Base-by-base conservation (phyloP, 305 asterid species). In the Euphrasia arctica region DNA sequence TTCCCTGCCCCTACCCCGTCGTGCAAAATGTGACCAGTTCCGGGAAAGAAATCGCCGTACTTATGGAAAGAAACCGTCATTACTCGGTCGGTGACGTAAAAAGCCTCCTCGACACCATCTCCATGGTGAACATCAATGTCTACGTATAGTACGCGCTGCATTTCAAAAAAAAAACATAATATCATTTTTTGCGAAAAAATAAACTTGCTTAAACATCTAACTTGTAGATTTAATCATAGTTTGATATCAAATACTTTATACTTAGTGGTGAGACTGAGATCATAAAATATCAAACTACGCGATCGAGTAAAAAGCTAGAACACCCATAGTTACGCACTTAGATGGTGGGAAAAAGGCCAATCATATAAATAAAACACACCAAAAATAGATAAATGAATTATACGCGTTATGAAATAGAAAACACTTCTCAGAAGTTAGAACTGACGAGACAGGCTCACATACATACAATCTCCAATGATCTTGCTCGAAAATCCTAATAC, bases 91-190 rank as follows among this genome's bases (percentile, higher is more conserved):
- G 95, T 87, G 61, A 85, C 82, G 76, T 79, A 87, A 72, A 90
- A 85, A 41, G 96, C 95, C 78, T 90, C 97, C 81, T 90, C 97
- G 54, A 90, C 97, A 61, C 95, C 97, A 65, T 90, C 97, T 32
- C 97, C 97, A 58, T 90, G 95, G 79, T 90, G 97, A 68, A 90
- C 81, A 76, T 90, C 95, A 58, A 90, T 90, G 76, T 90, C 95
- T 39, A 90, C 69, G 67, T 90, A 90, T 31, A 87, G 77, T 6
- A 90, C 95, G 11, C 95, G 90, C 97, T 87, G 91, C 22, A 18
- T 18, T 32, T 13, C 54, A 18, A 18, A 18, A 18, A 18, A 18
- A 18, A 18, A 18, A 18, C 22, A n/a, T 45, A 5, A 31, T 12
- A 67, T 68, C 64, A 45, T 5, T 36, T 36, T 34, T 39, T 7